Evolutionary conservation across 257 asterid genomes (phyloP).

Genomic region (Capsicum rhomboideum): DNA sequence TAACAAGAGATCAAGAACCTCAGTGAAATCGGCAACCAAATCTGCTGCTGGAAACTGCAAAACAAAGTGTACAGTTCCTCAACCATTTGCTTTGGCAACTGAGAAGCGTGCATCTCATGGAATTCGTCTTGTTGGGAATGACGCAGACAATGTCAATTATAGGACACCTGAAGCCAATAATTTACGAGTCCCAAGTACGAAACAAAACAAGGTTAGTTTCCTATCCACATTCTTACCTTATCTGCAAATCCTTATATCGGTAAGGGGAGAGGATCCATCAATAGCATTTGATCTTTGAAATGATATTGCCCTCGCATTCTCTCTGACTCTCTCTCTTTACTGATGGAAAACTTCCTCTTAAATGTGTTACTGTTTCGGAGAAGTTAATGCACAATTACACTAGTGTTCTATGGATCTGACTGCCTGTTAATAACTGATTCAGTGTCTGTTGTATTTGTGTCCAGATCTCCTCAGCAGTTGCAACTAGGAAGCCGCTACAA

Average conservation of each 20-base stretch:
- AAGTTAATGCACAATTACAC: neutral
- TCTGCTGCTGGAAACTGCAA: constrained; percentile 44
- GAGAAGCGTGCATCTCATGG: constrained; percentile 70
- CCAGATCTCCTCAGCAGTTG: constrained; percentile 44
- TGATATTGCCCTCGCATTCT: neutral
- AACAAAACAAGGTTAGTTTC: constrained; percentile 38
- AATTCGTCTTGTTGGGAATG: constrained; percentile 37
- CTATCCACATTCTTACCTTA: neutral
- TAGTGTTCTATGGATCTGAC: neutral
- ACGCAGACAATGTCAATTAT: constrained; percentile 21
- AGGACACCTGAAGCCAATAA: constrained; percentile 20
- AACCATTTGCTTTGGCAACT: constrained; percentile 84
- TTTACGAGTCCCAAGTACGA: constrained; percentile 13
- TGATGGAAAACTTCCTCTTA: neutral
- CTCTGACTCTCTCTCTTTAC: neutral
- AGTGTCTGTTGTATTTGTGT: constrained; percentile 2
- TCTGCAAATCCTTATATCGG: neutral
- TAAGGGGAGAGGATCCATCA: neutral
- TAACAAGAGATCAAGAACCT: constrained; percentile 24
- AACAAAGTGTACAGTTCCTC: constrained; percentile 69
- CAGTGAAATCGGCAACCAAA: constrained; percentile 31
- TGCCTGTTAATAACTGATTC: constrained; percentile 1
- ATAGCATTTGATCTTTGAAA: neutral
- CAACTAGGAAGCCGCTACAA: constrained; percentile 55
- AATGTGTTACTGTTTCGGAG: neutral